Evolutionary conservation across 2,329 filamentous ascomycete species (phyloP).

Genomic region (Drechslerella coelobrocha): DNA sequence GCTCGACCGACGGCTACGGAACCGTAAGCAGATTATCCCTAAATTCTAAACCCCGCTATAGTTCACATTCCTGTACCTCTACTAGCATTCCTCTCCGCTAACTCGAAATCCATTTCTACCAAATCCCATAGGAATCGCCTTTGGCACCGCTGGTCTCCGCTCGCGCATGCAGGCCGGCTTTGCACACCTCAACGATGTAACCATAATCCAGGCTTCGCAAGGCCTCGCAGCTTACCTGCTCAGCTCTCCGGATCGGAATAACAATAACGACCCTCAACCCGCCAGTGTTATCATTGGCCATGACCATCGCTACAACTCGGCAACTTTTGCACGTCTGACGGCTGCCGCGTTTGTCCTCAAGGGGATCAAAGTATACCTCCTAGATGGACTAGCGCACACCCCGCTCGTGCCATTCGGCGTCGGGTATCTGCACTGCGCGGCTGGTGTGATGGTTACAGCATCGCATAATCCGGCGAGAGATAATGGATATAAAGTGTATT

Average conservation of each 20-base stretch:
- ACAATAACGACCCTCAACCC: slow-evolving; percentile 57
- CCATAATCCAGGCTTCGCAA: slow-evolving; percentile 69
- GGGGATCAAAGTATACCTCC: slow-evolving; percentile 68
- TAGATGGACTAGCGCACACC: slow-evolving; percentile 65
- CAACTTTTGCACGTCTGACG: slow-evolving; percentile 67
- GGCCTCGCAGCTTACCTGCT: slow-evolving; percentile 69
- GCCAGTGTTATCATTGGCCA: slow-evolving; percentile 67
- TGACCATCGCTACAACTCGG: slow-evolving; percentile 70
- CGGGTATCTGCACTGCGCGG: slow-evolving; percentile 62
- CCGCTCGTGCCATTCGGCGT: slow-evolving; percentile 70
- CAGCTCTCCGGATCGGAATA: slow-evolving; percentile 53
- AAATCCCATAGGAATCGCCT: slow-evolving; percentile 52
- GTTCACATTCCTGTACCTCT: neutral
- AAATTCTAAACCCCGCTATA: neutral
- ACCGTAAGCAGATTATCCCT: slow-evolving; percentile 42
- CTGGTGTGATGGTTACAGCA: slow-evolving; percentile 71
- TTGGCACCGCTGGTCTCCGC: slow-evolving; percentile 62
- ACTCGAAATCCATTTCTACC: neutral
- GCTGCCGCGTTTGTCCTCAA: slow-evolving; percentile 68
- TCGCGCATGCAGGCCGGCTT: slow-evolving; percentile 72
- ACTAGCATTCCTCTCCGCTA: neutral
- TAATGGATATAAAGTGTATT: slow-evolving; percentile 74
- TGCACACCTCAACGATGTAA: slow-evolving; percentile 67
- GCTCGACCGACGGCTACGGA: slow-evolving; percentile 52
- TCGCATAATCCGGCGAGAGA: slow-evolving; percentile 68